Evolutionary conservation across 2,329 filamentous ascomycete species (phyloP).

Genomic region (Coniosporium tulheliwenetii): DNA sequence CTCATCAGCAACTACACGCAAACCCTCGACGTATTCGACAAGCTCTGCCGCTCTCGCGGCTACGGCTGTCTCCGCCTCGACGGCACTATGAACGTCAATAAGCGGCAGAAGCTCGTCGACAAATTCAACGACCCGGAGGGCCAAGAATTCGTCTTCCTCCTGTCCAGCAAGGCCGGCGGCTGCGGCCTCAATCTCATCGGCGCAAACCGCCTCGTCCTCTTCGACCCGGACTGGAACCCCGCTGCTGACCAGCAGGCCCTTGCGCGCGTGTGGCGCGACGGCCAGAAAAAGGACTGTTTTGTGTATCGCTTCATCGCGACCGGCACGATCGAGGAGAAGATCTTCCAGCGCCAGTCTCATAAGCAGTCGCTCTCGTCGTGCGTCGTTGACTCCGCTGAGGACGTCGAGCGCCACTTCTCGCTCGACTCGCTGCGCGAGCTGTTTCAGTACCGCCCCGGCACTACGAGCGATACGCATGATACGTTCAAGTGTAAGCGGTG

Average conservation of each 20-base stretch:
- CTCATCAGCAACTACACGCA: conserved; percentile 98
- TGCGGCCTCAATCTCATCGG: conserved; percentile 94
- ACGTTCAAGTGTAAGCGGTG: conserved; percentile 98
- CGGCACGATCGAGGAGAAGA: conserved; percentile 96
- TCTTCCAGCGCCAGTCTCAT: conserved; percentile 95
- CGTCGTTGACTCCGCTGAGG: conserved; percentile 90
- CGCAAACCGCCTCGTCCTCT: conserved; percentile 84
- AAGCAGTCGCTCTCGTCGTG: conserved; percentile 94
- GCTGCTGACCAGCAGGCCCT: conserved; percentile 94
- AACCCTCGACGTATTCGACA: conserved; percentile 87
- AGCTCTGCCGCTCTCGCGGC: conserved; percentile 65
- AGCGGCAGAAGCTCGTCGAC: conserved; percentile 92
- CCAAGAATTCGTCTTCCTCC: conserved; percentile 82
- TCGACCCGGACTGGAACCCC: conserved; percentile 92
- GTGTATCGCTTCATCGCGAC: conserved; percentile 99
- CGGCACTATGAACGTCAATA: conserved; percentile 95
- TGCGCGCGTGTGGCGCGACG: conserved; percentile 95
- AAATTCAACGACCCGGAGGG: conserved; percentile 92
- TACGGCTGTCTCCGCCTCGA: conserved; percentile 86
- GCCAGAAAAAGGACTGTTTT: conserved; percentile 98
- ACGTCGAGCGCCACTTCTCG: conserved; percentile 93
- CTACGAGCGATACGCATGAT: conserved; percentile 87
- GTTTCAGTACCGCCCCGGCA: conserved; percentile 79
- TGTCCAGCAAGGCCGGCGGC: conserved; percentile 91
- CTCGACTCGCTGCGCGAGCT: conserved; percentile 80